Conservation (phyloP, 2,329 filamentous ascomycete species). For the Grosmannia serpens region DNA sequence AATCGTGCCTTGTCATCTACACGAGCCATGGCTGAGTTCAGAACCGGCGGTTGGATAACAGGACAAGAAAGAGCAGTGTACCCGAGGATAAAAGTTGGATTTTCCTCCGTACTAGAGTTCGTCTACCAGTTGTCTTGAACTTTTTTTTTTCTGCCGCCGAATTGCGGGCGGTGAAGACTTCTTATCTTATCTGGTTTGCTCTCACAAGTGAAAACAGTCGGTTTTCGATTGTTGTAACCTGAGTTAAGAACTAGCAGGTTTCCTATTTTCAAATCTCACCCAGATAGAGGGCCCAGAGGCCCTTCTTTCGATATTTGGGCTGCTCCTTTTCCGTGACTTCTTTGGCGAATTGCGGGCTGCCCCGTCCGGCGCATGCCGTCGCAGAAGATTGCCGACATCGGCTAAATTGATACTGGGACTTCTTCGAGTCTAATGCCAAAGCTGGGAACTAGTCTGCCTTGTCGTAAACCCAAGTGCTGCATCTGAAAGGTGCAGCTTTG, state of each 20-base stretch:
- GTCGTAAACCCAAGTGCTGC: too few species aligned
- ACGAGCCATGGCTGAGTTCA: slow-evolving; percentile 53
- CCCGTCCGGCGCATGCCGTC: neutral
- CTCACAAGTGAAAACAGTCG: too few species aligned
- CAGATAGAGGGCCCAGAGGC: too few species aligned
- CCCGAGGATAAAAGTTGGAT: neutral
- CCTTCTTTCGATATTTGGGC: too few species aligned
- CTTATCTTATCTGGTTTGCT: too few species aligned
- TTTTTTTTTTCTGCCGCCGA: neutral
- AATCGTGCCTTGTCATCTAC: slow-evolving; percentile 91
- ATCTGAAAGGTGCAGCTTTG: neutral
- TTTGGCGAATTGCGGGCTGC: neutral
- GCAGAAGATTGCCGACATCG: neutral
- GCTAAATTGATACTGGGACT: neutral
- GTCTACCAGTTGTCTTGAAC: neutral
- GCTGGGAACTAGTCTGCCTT: neutral
- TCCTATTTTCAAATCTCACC: too few species aligned
- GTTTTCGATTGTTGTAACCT: too few species aligned
- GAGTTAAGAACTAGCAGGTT: too few species aligned
- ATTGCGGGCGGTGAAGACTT: too few species aligned
- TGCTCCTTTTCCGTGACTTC: neutral
- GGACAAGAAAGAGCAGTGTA: neutral
- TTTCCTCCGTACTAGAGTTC: too few species aligned
- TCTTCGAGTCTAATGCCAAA: neutral
- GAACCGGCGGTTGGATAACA: neutral